Percentiles rank a stretch among this genome's conserved stretches.
These are phyloP conservation scores for Cajanus cajan DNA, from an alignment of 306 rosid species.

Conservation along the genomic window DNA sequence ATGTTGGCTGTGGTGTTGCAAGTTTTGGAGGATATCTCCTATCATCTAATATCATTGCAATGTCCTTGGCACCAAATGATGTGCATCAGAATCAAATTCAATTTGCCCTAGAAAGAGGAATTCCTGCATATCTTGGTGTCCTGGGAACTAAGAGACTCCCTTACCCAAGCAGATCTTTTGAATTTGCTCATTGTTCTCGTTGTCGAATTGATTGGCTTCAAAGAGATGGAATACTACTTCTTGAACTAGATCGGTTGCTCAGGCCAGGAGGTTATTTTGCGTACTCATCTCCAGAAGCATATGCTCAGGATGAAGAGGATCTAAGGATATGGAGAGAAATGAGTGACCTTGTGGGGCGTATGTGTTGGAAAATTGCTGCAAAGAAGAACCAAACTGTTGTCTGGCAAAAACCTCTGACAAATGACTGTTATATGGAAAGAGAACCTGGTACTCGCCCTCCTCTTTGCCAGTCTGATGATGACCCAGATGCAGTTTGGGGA, in stretches of 20 bases:
- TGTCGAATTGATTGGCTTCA: conserved; percentile 99
- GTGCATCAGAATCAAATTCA: conserved; percentile 99
- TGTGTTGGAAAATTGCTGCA: conserved; percentile 89
- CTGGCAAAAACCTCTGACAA: conserved; percentile 92
- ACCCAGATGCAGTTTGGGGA: conserved; percentile 86
- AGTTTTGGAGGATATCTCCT: conserved; percentile 96
- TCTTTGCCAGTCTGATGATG: conserved; percentile 80
- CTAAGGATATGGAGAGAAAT: conserved; percentile 90
- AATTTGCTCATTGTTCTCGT: conserved; percentile 96
- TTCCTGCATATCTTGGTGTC: conserved; percentile 92
- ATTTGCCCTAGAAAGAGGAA: conserved; percentile 95
- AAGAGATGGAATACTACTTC: conserved; percentile 89
- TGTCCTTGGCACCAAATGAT: conserved; percentile 97
- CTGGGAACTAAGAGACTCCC: conserved; percentile 96
- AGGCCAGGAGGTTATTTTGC: conserved; percentile 95
- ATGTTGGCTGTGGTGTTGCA: conserved; percentile 97
- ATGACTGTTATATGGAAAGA: conserved; percentile 80
- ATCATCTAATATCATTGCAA: conserved; percentile 72
- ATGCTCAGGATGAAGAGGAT: conserved; percentile 98
- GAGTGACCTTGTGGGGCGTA: conserved; percentile 79
- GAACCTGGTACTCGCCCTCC: conserved; percentile 82
- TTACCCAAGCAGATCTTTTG: conserved; percentile 97
- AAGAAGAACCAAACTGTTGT: conserved; percentile 90
- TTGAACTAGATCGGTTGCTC: conserved; percentile 85
- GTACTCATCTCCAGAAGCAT: conserved; percentile 94